These are phyloP conservation scores for Hyaloperonospora brassicae DNA, from an alignment of 352 stramenopile species.

Conservation along the genomic window DNA sequence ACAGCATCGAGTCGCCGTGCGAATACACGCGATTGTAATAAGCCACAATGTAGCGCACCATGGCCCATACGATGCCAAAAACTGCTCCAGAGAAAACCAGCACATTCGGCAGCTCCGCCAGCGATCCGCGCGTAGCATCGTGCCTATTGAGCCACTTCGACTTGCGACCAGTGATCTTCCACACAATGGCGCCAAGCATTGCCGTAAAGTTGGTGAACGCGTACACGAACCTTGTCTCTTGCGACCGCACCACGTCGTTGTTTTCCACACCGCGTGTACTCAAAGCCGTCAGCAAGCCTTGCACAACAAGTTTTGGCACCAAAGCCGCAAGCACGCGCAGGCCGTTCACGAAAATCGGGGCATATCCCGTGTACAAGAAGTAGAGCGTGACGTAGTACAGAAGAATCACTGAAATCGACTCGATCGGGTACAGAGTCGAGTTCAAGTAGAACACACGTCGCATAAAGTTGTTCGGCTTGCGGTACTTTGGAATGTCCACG, in stretches of 20 bases:
- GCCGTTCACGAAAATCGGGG: conserved; percentile 70
- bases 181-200: conserved; percentile 68
- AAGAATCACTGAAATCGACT: conserved; percentile 64
- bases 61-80: conserved; percentile 69
- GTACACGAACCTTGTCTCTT: conserved; percentile 77
- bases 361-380: conserved; percentile 81
- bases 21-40: conserved; percentile 72
- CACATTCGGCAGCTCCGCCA: conserved; percentile 75
- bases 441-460: conserved; percentile 82
- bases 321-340: conserved; percentile 57
- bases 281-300: conserved; percentile 62
- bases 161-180: conserved; percentile 76
- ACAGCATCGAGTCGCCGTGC: conserved; percentile 70
- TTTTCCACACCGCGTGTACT: conserved; percentile 74
- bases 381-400: conserved; percentile 84
- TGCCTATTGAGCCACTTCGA: conserved; percentile 62
- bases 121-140: conserved; percentile 49
- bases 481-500: conserved; percentile 67
- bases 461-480: conserved; percentile 78
- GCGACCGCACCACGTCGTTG: conserved; percentile 70
- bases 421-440: conserved; percentile 70
- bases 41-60: conserved; percentile 70
- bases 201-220: conserved; percentile 75
- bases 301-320: conserved; percentile 70
- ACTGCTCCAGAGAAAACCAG: conserved; percentile 69